Evolutionary conservation across 192 early-diverging fungal genomes (phyloP), one percentile per base, ranked within the genome.

Genomic region (Rhizophlyctis rosea): DNA sequence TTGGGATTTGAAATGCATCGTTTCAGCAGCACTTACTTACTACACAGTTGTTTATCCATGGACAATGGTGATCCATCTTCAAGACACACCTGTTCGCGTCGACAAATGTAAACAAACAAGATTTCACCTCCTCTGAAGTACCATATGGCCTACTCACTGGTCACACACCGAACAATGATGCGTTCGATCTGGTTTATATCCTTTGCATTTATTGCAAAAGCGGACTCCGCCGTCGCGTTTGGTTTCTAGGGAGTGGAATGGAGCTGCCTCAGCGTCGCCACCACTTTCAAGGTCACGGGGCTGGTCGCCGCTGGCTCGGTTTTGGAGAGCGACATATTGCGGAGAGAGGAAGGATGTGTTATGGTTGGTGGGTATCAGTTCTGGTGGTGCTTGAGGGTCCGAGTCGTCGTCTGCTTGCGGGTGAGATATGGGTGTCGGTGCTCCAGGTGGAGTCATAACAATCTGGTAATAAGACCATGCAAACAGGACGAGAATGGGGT

Each of bases 41-140:
- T 39, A 80, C 75, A 47, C 74, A 77, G 35, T 68, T 63, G 54
- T 76, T 77, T 24, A 77, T 52, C 69, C 76, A 80, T 5, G 76
- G 72, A 54, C 78, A 80, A 47, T 80, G 78, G 61, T 80, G 78
- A 50, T 80, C 77, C 56, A 75, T 65, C 57, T 70, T 75, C n/a
- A 74, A 34, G 11, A 64, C 61, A 39, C 68, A 70, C 53, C 61
- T 72, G 48, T 16, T 39, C 1, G 30, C 18, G 7, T 31, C 2
- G 27, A 25, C 33, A 47, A 65, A 47, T 29, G 30, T 0, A 3
- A 3, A n/a, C n/a, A n/a, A n/a, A n/a, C n/a, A n/a, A n/a, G n/a
- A n/a, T n/a, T n/a, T n/a, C n/a, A n/a, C n/a, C n/a, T n/a, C n/a
- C n/a, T n/a, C n/a, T n/a, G n/a, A n/a, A n/a, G n/a, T n/a, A n/a